Conservation (phyloP, 306 rosid genomes). For the Cucurbita ficifolia region DNA sequence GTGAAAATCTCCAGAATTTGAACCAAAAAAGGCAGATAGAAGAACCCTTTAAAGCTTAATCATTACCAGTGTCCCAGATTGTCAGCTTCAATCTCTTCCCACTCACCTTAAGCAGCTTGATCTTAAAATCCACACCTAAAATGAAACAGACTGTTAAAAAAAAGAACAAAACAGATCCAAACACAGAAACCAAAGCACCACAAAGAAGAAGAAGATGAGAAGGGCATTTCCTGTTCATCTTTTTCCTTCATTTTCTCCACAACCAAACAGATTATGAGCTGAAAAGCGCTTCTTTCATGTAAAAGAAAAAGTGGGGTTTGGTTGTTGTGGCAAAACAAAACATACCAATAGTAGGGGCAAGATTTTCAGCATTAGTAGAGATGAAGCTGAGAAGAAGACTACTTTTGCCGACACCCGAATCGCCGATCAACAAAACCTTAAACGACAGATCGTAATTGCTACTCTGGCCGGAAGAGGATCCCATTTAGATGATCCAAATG, state of each 20-base stretch:
- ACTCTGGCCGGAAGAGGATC: constrained; percentile 73
- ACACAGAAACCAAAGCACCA: not conserved
- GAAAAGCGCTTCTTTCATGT: not conserved
- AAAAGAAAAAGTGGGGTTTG: constrained; percentile 1
- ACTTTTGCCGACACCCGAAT: constrained; percentile 92
- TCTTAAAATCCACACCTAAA: constrained; percentile 93
- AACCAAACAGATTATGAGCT: not conserved
- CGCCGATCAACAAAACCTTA: constrained; percentile 94
- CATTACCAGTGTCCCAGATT: constrained; percentile 96
- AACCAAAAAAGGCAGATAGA: not conserved
- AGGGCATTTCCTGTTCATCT: not conserved
- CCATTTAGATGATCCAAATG: constrained; percentile 25
- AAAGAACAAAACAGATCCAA: not conserved
- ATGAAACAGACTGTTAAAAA: not conserved
- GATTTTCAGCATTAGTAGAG: constrained; percentile 38
- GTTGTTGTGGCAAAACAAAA: not conserved
- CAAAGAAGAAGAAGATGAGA: not conserved
- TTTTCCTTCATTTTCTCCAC: not conserved
- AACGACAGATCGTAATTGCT: constrained; percentile 74
- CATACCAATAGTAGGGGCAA: constrained; percentile 81
- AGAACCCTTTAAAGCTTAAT: not conserved
- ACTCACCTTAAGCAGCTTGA: constrained; percentile 64
- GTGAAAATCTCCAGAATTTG: not conserved
- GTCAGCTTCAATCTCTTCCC: constrained; percentile 85
- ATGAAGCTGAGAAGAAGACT: constrained; percentile 83